Evolutionary conservation across 2,329 filamentous ascomycete species (phyloP).

Genomic region (Phialophora chinensis): DNA sequence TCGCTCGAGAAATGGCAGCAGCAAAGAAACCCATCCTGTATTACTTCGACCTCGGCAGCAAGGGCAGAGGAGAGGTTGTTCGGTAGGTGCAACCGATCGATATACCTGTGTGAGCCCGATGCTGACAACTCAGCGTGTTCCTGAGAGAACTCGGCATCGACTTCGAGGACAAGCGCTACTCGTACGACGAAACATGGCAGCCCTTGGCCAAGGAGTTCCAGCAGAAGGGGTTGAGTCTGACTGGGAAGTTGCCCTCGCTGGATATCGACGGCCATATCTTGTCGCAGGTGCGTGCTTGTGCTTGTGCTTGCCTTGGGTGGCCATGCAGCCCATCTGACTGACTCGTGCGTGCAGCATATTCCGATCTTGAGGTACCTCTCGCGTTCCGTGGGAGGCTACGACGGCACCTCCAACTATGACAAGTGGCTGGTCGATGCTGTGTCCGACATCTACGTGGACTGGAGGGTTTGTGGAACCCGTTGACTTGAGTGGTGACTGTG

Average conservation of each 20-base stretch:
- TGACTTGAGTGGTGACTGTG: background rate
- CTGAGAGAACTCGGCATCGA: conserved; percentile 43
- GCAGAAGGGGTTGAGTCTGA: conserved; percentile 40
- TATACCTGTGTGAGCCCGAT: background rate
- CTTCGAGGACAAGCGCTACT: conserved; percentile 42
- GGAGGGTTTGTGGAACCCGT: conserved; percentile 45
- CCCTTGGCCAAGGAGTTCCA: conserved; percentile 41
- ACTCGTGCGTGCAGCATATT: conserved; percentile 38
- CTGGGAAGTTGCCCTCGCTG: conserved; percentile 46
- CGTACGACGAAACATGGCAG: conserved; percentile 42
- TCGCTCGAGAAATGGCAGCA: conserved; percentile 1
- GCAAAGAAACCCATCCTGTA: conserved; percentile 29
- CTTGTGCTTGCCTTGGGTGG: background rate
- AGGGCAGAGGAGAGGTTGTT: conserved; percentile 43
- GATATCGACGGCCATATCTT: conserved; percentile 46
- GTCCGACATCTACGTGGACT: conserved; percentile 49
- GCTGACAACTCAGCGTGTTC: conserved; percentile 39
- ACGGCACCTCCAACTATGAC: conserved; percentile 47
- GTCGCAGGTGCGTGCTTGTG: conserved; percentile 34
- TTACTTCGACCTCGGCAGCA: conserved; percentile 42
- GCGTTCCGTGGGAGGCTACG: conserved; percentile 46
- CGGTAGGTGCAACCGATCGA: conserved; percentile 31
- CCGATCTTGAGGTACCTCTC: conserved; percentile 48
- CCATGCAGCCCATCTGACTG: background rate
- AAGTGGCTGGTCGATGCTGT: conserved; percentile 49